Evolutionary conservation across 257 asterid species (phyloP), one percentile per base, ranked within the genome.

Genomic region (Lycium barbarum): DNA sequence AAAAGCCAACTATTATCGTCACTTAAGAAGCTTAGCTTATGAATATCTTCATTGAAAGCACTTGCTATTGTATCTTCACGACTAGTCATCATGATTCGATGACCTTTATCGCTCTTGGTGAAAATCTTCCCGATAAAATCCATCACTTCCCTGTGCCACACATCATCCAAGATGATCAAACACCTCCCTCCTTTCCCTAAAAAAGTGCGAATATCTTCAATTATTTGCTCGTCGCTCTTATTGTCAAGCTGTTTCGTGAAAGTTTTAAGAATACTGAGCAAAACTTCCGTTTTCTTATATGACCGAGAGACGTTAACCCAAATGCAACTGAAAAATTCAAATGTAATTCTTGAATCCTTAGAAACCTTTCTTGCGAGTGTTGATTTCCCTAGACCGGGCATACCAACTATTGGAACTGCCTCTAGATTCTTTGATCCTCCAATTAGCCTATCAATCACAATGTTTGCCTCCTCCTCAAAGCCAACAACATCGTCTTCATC

Each of bases 341-440:
- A 72, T 3, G 5, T n/a, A 15, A 72, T 43, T 35, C 13, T 35
- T 35, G n/a, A 9, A 36, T 35, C 80, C n/a, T 72, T 72, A 45
- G 11, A 72, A 13, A 72, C 80, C 26, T 72, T 72, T 36, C 53
- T 72, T 43, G 80, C 80, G 2, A 72, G 53, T 33, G 80, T 72
- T 11, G 80, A 33, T 45, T 72, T 72, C 26, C 80, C 80, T 5
- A 72, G 80, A 1, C 80, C 80, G 4, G 80, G 80, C 80, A 72
- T 72, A 1, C 80, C 80, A 38, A 72, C 80, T 10, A 72, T 40
- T n/a, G 57, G 43, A 38, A 67, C 43, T 0, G 43, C 43, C 43
- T 67, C 74, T 15, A 55, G 61, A 55, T 14, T 14, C n/a, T 55
- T 55, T 14, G 61, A 55, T 55, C 61, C 61, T 4, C 17, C 6